Conservation (phyloP, 345 rosid species). For the Eucalyptus tenuipes region DNA sequence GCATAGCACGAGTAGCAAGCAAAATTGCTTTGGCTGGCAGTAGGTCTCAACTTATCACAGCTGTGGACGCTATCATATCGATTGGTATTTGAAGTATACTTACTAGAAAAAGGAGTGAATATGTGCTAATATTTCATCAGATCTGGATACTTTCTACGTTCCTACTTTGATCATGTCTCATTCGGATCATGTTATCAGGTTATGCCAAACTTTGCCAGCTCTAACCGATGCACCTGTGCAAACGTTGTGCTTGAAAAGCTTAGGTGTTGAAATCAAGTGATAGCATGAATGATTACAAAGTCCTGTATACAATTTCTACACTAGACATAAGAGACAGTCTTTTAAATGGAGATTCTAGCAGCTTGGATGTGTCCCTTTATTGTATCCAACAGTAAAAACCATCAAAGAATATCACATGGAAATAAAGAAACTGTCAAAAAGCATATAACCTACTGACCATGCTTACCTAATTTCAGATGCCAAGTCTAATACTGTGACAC, state of each 20-base stretch:
- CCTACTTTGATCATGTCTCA: neutral
- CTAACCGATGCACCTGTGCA: neutral
- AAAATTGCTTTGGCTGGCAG: neutral
- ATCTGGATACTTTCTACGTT: neutral
- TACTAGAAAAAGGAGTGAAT: neutral
- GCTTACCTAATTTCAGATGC: neutral
- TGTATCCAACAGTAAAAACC: neutral
- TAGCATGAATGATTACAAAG: neutral
- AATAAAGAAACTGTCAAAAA: neutral
- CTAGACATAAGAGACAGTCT: neutral
- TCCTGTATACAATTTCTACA: neutral
- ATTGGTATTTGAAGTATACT: neutral
- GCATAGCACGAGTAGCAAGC: neutral
- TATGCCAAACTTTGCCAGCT: neutral
- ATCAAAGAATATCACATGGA: neutral
- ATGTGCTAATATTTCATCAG: neutral
- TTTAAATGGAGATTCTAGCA: neutral
- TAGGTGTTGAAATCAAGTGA: neutral
- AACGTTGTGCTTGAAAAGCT: neutral
- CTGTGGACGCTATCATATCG: neutral
- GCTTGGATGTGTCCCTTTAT: neutral
- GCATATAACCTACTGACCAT: neutral
- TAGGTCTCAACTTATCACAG: neutral
- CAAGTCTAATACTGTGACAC: neutral
- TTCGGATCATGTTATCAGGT: neutral